phyloP scores from a whole-genome alignment of 352 stramenopile genomes.

The Phytophthora pini region DNA sequence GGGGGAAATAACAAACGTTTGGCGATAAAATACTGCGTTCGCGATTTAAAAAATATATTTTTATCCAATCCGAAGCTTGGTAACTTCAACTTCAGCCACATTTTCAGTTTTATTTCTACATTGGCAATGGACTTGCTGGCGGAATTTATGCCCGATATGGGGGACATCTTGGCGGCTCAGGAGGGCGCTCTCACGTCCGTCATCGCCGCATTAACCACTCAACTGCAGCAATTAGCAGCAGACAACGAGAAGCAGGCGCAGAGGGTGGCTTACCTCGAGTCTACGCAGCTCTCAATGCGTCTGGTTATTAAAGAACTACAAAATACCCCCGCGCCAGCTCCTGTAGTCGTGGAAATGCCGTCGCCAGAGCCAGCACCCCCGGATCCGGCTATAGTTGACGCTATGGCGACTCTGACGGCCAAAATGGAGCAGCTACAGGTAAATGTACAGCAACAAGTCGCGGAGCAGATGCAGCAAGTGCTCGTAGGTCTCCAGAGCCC shows the following conservation, averaged over 20 bases:
- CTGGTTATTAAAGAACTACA: constrained; percentile 35
- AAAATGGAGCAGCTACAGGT: constrained; percentile 27
- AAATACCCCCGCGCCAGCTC: constrained; percentile 14
- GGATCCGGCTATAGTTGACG: constrained; percentile 17
- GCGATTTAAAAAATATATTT: background rate
- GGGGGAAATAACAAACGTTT: constrained; percentile 11
- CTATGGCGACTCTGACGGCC: constrained; percentile 16
- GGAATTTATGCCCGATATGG: constrained; percentile 71
- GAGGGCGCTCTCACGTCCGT: constrained; percentile 64
- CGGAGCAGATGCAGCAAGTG: constrained; percentile 25
- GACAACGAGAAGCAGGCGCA: constrained; percentile 43
- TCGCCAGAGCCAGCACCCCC: constrained; percentile 13
- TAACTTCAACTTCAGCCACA: too few species aligned
- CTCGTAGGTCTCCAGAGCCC: constrained; percentile 9
- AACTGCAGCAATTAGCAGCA: constrained; percentile 56
- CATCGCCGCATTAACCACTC: constrained; percentile 54
- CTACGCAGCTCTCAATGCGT: constrained; percentile 35
- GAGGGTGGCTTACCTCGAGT: constrained; percentile 47
- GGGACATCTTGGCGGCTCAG: constrained; percentile 63
- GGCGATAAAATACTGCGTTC: too few species aligned
- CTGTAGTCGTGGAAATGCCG: constrained; percentile 32
- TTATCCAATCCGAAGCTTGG: background rate
- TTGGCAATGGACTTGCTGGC: constrained; percentile 62
- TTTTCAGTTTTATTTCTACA: too few species aligned
- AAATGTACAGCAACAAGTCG: constrained; percentile 34